Conservation (phyloP, 2,329 filamentous ascomycete genomes). For the Xylariaceae sp. region DNA sequence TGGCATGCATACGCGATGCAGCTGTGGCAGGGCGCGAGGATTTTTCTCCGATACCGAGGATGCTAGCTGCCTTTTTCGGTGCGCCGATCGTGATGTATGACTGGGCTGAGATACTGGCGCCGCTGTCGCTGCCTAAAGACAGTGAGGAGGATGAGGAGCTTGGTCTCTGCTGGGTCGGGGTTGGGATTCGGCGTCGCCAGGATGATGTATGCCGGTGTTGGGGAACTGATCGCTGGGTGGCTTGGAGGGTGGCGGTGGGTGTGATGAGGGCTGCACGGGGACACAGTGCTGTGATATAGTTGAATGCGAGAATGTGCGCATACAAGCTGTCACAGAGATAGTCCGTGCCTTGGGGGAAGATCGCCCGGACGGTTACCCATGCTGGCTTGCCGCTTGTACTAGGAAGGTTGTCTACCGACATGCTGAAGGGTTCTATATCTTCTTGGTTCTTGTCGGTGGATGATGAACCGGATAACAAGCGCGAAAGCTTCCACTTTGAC, state of each 20-base stretch:
- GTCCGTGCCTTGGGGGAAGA: constrained; percentile 51
- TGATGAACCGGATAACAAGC: background rate
- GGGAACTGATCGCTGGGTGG: constrained; percentile 2
- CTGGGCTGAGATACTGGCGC: constrained; percentile 1
- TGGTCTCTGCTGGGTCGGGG: no score
- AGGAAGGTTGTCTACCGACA: background rate
- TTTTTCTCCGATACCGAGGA: constrained; percentile 42
- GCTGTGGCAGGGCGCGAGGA: constrained; percentile 7
- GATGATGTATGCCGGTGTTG: no score
- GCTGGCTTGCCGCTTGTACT: constrained; percentile 22
- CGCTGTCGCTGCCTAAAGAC: constrained; percentile 4
- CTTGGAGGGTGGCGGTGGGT: constrained; percentile 1
- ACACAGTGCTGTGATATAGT: constrained; percentile 47
- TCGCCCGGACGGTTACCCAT: constrained; percentile 45
- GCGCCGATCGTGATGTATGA: constrained; percentile 23
- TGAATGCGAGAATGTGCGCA: constrained; percentile 56
- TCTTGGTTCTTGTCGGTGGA: background rate
- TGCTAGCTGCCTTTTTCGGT: constrained; percentile 44
- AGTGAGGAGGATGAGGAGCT: no score
- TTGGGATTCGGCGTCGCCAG: constrained; percentile 4
- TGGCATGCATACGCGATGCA: no score
- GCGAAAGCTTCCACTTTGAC: background rate
- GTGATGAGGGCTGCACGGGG: constrained; percentile 19
- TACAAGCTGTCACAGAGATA: constrained; percentile 57
- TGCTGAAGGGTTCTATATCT: background rate